Conservation (phyloP, 805 yeast genomes). For the Nakazawaea ernobii region DNA sequence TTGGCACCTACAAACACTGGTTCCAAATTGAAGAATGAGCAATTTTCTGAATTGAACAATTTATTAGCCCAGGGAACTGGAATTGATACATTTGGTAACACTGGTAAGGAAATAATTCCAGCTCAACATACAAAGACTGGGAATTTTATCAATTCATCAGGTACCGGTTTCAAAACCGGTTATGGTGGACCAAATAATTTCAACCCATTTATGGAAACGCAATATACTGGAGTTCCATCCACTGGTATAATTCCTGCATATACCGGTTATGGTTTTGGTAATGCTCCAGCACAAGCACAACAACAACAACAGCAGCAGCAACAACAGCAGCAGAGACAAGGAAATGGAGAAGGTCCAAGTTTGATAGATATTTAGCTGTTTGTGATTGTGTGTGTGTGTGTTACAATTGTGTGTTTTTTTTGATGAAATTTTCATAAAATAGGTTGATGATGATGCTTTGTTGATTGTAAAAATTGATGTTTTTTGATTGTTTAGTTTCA, state of each 20-base stretch:
- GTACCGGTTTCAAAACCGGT: constrained; percentile 68
- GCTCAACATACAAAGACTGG: constrained; percentile 86
- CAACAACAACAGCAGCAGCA: constrained; percentile 24
- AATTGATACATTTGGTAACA: constrained; percentile 88
- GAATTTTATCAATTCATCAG: constrained; percentile 79
- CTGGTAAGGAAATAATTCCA: constrained; percentile 79
- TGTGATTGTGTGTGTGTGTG: not conserved
- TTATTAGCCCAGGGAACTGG: constrained; percentile 86
- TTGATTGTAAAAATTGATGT: too few species aligned
- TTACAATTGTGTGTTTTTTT: not conserved
- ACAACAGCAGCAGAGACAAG: constrained; percentile 2
- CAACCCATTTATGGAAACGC: constrained; percentile 61
- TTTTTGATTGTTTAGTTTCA: too few species aligned
- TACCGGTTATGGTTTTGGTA: constrained; percentile 95
- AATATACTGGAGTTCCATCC: constrained; percentile 68
- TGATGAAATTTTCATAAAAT: not conserved
- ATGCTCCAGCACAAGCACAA: constrained; percentile 40
- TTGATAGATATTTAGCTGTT: constrained; percentile 35
- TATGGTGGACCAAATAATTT: constrained; percentile 33
- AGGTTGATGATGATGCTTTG: too few species aligned
- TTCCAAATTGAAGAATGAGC: constrained; percentile 42
- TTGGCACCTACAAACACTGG: constrained; percentile 45
- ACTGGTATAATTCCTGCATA: constrained; percentile 68
- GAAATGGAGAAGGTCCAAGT: constrained; percentile 24
- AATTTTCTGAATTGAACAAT: constrained; percentile 68